A percentile compares a stretch with the other conserved stretches of the same genome.
These are phyloP conservation scores for Lichtheimia ornata DNA, from an alignment of 371 early-diverging fungal species.

Conservation along the genomic window DNA sequence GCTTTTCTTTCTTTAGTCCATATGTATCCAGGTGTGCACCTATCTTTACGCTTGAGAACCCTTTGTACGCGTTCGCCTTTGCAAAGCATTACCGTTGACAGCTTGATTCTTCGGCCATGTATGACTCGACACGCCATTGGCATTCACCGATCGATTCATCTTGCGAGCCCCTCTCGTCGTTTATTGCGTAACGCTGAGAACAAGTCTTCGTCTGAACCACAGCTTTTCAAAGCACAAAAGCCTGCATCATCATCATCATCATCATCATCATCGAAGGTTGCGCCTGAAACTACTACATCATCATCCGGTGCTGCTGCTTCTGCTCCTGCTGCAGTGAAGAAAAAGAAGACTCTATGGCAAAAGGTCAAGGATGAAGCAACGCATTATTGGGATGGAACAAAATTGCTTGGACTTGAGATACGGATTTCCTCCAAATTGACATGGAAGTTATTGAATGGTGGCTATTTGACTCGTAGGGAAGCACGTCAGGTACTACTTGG, in stretches of 20 bases:
- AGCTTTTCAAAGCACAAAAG: slow-evolving; percentile 39
- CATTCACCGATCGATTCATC: slow-evolving; percentile 3
- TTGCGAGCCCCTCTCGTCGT: slow-evolving; percentile 4
- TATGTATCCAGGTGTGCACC: too few relatives aligned
- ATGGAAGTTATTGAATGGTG: slow-evolving; percentile 75
- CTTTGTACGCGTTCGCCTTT: too few relatives aligned
- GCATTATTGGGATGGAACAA: slow-evolving; percentile 96
- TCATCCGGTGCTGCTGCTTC: too few relatives aligned
- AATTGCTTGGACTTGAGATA: slow-evolving; percentile 88
- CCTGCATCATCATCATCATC: too few relatives aligned
- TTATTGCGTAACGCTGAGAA: slow-evolving; percentile 23
- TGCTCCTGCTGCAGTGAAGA: slow-evolving; percentile 23
- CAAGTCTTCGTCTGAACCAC: slow-evolving; percentile 17
- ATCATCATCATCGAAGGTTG: slow-evolving; percentile 9
- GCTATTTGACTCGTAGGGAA: slow-evolving; percentile 86
- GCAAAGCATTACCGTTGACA: too few relatives aligned
- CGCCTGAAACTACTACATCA: slow-evolving; percentile 18
- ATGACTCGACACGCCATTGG: too few relatives aligned
- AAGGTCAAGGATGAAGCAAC: slow-evolving; percentile 87
- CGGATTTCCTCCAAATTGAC: slow-evolving; percentile 84
- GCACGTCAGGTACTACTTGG: slow-evolving; percentile 76
- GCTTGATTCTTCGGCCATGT: too few relatives aligned
- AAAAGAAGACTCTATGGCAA: slow-evolving; percentile 74
- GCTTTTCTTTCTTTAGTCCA: too few relatives aligned
- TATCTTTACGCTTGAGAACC: too few relatives aligned